Percentiles rank a stretch among this genome's conserved stretches.
Conservation (phyloP, 768 basidiomycete genomes). For the Termitomyces sp. region DNA sequence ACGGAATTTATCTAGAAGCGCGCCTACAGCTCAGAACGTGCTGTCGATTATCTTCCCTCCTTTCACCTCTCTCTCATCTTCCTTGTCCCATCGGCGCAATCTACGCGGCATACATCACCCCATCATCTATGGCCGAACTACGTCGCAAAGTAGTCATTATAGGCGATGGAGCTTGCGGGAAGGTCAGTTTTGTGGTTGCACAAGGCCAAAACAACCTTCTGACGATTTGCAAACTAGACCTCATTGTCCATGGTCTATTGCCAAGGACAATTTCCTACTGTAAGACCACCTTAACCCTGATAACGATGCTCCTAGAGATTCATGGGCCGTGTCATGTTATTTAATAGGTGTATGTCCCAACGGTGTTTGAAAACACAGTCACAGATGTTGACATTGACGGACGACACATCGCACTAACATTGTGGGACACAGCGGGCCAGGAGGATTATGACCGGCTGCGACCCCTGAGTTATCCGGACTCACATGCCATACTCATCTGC, state of each 20-base stretch:
- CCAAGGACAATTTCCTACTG: slow-evolving; percentile 10
- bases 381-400: slow-evolving; percentile 98
- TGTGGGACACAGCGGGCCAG: slow-evolving; percentile 99
- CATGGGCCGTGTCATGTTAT: background rate
- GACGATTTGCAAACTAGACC: background rate
- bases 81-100: background rate
- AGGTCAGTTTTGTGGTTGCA: slow-evolving; percentile 45
- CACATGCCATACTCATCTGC: slow-evolving; percentile 99
- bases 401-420: slow-evolving; percentile 94
- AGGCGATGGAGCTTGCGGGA: slow-evolving; percentile 96
- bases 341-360: slow-evolving; percentile 92
- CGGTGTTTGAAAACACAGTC: slow-evolving; percentile 99
- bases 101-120: background rate
- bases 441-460: slow-evolving; percentile 99
- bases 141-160: slow-evolving; percentile 98
- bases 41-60: background rate
- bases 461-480: slow-evolving; percentile 97
- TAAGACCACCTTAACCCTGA: background rate
- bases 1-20: background rate
- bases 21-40: slow-evolving; percentile 1
- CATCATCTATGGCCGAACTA: slow-evolving; percentile 82
- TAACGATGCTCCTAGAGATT: background rate
- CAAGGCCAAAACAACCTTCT: background rate
- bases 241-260: slow-evolving; percentile 11
- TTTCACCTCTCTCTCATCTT: background rate